Evolutionary conservation across 2,329 filamentous ascomycete species (phyloP).

Genomic region (Pyrenochaeta sp.): DNA sequence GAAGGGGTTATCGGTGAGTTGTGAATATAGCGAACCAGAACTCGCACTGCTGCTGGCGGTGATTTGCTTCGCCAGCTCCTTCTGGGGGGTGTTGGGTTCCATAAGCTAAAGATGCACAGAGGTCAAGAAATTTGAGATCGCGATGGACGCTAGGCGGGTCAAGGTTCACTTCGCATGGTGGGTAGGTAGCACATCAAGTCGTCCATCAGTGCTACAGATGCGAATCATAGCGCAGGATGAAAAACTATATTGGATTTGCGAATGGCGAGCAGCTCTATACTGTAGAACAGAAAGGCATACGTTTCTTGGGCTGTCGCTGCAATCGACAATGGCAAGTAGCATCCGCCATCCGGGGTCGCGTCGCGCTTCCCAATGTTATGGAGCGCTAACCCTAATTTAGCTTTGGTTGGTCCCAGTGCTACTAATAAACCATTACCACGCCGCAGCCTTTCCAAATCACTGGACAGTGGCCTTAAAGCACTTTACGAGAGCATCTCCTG

Average conservation of each 20-base stretch:
- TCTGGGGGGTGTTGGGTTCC: slow-evolving; percentile 49
- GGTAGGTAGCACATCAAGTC: slow-evolving; percentile 7
- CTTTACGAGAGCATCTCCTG: slow-evolving; percentile 10
- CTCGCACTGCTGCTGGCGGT: slow-evolving; percentile 39
- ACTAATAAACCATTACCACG: slow-evolving; percentile 26
- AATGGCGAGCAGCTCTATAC: neutral
- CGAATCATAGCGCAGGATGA: neutral
- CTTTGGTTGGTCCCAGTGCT: slow-evolving; percentile 21
- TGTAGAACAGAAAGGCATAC: neutral
- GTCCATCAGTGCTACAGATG: slow-evolving; percentile 2
- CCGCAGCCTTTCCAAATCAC: slow-evolving; percentile 12
- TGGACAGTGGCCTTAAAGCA: slow-evolving; percentile 8
- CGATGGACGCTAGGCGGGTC: slow-evolving; percentile 22
- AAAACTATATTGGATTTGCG: no score
- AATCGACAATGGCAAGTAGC: neutral
- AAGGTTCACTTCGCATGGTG: slow-evolving; percentile 14
- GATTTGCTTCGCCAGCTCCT: slow-evolving; percentile 49
- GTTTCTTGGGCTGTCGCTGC: neutral
- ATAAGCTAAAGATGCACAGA: slow-evolving; percentile 24
- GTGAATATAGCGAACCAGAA: slow-evolving; percentile 52
- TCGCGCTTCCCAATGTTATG: slow-evolving; percentile 27
- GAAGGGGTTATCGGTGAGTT: slow-evolving; percentile 61
- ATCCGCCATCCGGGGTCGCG: slow-evolving; percentile 20
- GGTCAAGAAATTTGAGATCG: slow-evolving; percentile 20
- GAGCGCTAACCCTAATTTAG: slow-evolving; percentile 30